phyloP scores from a whole-genome alignment of 805 yeast species.

The Candida oleophila region DNA sequence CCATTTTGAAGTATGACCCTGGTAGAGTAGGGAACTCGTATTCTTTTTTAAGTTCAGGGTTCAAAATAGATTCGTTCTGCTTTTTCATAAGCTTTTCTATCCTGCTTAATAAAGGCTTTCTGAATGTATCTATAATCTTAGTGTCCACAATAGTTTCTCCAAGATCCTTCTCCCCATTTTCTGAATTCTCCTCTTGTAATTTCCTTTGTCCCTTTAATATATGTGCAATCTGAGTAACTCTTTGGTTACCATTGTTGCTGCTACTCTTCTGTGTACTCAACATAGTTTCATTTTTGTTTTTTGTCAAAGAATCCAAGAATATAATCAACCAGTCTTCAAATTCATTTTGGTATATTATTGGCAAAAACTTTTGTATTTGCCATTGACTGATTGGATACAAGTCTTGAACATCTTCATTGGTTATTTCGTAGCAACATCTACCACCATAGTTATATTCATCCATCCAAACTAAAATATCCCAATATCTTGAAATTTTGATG shows the following conservation, averaged over 20 bases:
- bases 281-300: constrained; percentile 45
- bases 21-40: constrained; percentile 76
- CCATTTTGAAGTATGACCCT: constrained; percentile 60
- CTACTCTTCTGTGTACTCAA: constrained; percentile 16
- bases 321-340: constrained; percentile 85
- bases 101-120: constrained; percentile 65
- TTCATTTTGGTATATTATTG: constrained; percentile 73
- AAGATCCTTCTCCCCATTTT: constrained; percentile 29
- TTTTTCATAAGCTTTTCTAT: constrained; percentile 61
- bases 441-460: constrained; percentile 89
- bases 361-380: constrained; percentile 77
- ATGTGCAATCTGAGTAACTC: constrained; percentile 68
- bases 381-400: constrained; percentile 60
- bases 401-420: constrained; percentile 42
- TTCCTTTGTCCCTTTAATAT: constrained; percentile 44
- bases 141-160: constrained; percentile 46
- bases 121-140: constrained; percentile 37
- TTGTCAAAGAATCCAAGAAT: constrained; percentile 67
- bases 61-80: constrained; percentile 71
- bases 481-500: constrained; percentile 67
- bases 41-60: constrained; percentile 60
- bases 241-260: constrained; percentile 40
- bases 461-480: constrained; percentile 97
- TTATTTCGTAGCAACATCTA: constrained; percentile 46
- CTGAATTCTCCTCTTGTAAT: constrained; percentile 30